phyloP scores from a whole-genome alignment of 208 protist species.

The Leishmania turanica region DNA sequence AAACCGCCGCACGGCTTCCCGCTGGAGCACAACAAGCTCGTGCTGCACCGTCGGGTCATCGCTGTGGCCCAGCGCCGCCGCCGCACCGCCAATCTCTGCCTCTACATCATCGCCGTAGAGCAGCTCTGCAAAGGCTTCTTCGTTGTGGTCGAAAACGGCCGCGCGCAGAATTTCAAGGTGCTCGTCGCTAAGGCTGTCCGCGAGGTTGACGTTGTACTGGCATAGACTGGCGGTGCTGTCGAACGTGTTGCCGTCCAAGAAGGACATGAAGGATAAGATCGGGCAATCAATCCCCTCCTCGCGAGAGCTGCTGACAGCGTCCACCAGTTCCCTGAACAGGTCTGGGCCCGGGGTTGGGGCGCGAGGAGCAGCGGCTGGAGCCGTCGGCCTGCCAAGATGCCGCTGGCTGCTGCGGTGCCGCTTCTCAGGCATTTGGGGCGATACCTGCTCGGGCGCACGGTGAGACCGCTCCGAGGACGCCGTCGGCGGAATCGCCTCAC shows the following conservation, averaged over 20 bases:
- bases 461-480: background rate
- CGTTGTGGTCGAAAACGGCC: conserved; percentile 71
- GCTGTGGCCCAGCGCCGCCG: conserved; percentile 27
- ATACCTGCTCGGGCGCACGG: conserved; percentile 5
- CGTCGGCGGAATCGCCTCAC: conserved; percentile 1
- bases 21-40: conserved; percentile 37
- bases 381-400: background rate
- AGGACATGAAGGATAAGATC: conserved; percentile 64
- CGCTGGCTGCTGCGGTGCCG: background rate
- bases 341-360: background rate
- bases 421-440: conserved; percentile 1
- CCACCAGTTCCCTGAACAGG: background rate
- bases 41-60: conserved; percentile 32
- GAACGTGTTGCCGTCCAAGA: conserved; percentile 79
- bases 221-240: conserved; percentile 59
- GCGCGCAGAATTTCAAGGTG: conserved; percentile 66
- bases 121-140: conserved; percentile 80
- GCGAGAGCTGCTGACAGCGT: conserved; percentile 26
- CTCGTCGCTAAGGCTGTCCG: conserved; percentile 71
- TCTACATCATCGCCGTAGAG: conserved; percentile 83
- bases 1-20: conserved; percentile 39
- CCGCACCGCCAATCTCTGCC: conserved; percentile 33
- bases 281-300: conserved; percentile 29
- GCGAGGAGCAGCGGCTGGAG: background rate
- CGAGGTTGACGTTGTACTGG: conserved; percentile 76